phyloP scores from a whole-genome alignment of 164 flowering plant species.

The Umbellularia californica region DNA sequence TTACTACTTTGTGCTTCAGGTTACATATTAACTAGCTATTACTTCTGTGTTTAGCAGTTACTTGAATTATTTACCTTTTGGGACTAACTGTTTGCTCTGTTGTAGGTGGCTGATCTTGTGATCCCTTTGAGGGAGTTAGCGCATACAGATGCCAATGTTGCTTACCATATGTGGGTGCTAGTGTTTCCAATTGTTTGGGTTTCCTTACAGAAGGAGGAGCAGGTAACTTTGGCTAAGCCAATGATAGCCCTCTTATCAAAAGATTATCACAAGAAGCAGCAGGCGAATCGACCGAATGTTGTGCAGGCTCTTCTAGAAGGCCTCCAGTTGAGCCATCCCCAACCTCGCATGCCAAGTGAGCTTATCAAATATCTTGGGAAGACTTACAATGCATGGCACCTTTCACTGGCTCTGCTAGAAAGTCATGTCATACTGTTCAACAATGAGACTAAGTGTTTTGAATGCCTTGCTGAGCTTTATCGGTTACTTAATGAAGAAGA shows the following conservation, averaged over 20 bases:
- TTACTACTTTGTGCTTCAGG: background rate
- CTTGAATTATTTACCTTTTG: background rate
- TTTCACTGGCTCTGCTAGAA: constrained; percentile 82
- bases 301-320: constrained; percentile 99
- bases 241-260: constrained; percentile 86
- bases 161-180: constrained; percentile 95
- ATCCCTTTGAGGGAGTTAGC: constrained; percentile 92
- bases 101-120: constrained; percentile 87
- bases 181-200: constrained; percentile 99
- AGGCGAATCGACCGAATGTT: constrained; percentile 83
- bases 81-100: constrained; percentile 1
- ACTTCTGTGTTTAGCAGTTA: background rate
- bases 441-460: constrained; percentile 91
- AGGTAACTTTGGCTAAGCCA: constrained; percentile 86
- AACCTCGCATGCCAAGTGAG: constrained; percentile 98
- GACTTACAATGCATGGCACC: constrained; percentile 99
- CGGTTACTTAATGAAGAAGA: constrained; percentile 97
- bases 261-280: constrained; percentile 96
- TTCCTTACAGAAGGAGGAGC: constrained; percentile 87
- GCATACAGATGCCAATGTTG: constrained; percentile 93
- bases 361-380: constrained; percentile 96
- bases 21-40: background rate
- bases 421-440: constrained; percentile 91
- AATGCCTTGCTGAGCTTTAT: constrained; percentile 95
- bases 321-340: constrained; percentile 97